Percentiles rank a stretch among this genome's conserved stretches.
phyloP scores from a whole-genome alignment of 768 basidiomycete species.

The Xerocomus brunneocitrinus region DNA sequence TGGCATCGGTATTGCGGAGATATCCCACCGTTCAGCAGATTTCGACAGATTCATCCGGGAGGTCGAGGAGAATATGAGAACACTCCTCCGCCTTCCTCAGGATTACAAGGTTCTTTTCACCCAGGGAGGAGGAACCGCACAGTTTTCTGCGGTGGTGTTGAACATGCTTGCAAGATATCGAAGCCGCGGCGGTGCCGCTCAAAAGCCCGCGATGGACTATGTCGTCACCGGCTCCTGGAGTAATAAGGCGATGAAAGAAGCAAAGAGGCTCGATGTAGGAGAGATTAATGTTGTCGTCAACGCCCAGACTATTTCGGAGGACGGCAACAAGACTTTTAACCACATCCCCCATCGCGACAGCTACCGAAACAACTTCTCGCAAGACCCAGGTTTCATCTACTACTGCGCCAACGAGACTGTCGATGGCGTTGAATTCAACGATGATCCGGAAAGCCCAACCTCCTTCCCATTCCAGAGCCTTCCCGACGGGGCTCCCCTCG shows the following conservation, averaged over 20 bases:
- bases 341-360: slow-evolving; percentile 69
- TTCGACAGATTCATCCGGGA: slow-evolving; percentile 67
- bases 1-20: slow-evolving; percentile 93
- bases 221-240: slow-evolving; percentile 93
- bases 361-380: slow-evolving; percentile 63
- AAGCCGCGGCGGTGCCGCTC: slow-evolving; percentile 55
- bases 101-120: slow-evolving; percentile 88
- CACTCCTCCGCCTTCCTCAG: slow-evolving; percentile 74
- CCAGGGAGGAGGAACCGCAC: slow-evolving; percentile 89
- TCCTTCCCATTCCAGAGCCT: slow-evolving; percentile 84
- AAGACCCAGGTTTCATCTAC: slow-evolving; percentile 85
- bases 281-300: slow-evolving; percentile 70
- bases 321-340: slow-evolving; percentile 65
- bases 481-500: slow-evolving; percentile 63
- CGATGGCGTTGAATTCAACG: slow-evolving; percentile 85
- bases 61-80: slow-evolving; percentile 63
- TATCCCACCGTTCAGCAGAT: slow-evolving; percentile 92
- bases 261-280: slow-evolving; percentile 56
- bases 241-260: slow-evolving; percentile 81
- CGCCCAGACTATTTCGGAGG: slow-evolving; percentile 53
- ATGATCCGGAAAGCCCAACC: slow-evolving; percentile 46
- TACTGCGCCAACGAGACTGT: slow-evolving; percentile 99
- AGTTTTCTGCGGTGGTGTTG: slow-evolving; percentile 89
- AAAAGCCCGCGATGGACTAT: slow-evolving; percentile 75
- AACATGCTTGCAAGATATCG: slow-evolving; percentile 87